phyloP scores from a whole-genome alignment of 495 filamentous ascomycete species.

The Trichocladium antarcticum region DNA sequence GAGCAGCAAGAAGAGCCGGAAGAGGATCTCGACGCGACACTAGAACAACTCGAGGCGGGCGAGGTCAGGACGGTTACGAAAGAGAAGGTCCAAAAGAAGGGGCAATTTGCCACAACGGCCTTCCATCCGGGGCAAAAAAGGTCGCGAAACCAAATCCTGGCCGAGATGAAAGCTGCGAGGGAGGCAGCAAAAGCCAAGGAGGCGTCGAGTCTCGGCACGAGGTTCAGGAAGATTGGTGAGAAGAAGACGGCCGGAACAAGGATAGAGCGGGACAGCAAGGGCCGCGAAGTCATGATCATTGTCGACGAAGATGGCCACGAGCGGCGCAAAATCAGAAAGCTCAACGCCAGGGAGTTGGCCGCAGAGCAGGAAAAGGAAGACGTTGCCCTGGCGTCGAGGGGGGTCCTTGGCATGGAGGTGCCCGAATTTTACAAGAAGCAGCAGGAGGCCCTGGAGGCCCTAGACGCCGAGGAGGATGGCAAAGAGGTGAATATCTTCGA shows the following conservation, averaged over 20 bases:
- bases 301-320: constrained; percentile 79
- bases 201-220: constrained; percentile 53
- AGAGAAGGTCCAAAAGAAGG: constrained; percentile 58
- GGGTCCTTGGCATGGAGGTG: constrained; percentile 70
- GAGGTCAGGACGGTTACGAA: constrained; percentile 46
- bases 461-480: constrained; percentile 43
- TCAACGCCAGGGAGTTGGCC: constrained; percentile 25
- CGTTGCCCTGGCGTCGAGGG: constrained; percentile 53
- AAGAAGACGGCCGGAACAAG: constrained; percentile 50
- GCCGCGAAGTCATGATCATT: constrained; percentile 74
- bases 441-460: constrained; percentile 22
- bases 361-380: constrained; percentile 30
- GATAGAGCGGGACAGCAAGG: constrained; percentile 63
- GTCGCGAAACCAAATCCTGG: constrained; percentile 72
- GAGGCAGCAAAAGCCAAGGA: constrained; percentile 47
- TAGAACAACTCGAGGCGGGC: constrained; percentile 61
- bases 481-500: constrained; percentile 71
- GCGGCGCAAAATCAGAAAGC: constrained; percentile 68
- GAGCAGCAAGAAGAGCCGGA: constrained; percentile 19
- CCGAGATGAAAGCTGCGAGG: constrained; percentile 66
- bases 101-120: constrained; percentile 56
- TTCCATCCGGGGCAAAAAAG: constrained; percentile 53
- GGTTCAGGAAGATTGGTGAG: constrained; percentile 71
- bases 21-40: constrained; percentile 59
- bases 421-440: constrained; percentile 46